These are phyloP conservation scores for Licmophora abbreviata DNA, from an alignment of 108 stramenopile genomes.

Conservation along the genomic window DNA sequence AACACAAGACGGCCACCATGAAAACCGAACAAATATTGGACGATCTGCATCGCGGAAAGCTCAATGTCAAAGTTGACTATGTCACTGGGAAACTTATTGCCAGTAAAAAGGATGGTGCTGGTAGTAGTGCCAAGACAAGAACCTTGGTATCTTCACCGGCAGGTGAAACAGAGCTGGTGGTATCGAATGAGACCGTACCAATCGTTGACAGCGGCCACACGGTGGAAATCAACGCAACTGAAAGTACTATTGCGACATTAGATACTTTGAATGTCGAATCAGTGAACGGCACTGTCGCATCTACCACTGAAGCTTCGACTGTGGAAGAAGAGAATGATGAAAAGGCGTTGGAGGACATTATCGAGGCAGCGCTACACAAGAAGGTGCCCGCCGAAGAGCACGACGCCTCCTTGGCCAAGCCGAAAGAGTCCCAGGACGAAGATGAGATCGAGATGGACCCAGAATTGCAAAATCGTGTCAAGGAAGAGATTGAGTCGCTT, in stretches of 20 bases:
- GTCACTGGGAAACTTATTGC: not conserved
- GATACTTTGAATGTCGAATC: no score
- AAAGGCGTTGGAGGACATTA: not conserved
- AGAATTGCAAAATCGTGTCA: not conserved
- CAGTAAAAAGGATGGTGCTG: no score
- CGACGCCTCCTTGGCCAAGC: not conserved
- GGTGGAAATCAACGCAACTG: not conserved
- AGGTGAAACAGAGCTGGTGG: no score
- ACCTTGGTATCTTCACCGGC: no score
- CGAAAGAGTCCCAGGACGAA: no score
- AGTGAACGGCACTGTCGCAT: not conserved
- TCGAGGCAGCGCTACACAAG: not conserved
- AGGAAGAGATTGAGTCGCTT: slow-evolving; percentile 3
- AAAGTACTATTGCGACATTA: no score
- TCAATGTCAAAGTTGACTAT: not conserved
- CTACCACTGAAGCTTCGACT: not conserved
- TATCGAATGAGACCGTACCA: not conserved
- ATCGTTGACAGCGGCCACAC: no score
- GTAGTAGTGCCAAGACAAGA: not conserved
- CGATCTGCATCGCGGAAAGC: not conserved
- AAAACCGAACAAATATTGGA: not conserved
- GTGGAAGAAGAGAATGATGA: not conserved
- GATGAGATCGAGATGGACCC: no score
- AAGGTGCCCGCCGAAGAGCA: not conserved
- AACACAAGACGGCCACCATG: not conserved